Percentiles rank a stretch among this genome's conserved stretches.
Evolutionary conservation across 495 filamentous ascomycete genomes (phyloP).

Genomic region (Penicillium daleae): DNA sequence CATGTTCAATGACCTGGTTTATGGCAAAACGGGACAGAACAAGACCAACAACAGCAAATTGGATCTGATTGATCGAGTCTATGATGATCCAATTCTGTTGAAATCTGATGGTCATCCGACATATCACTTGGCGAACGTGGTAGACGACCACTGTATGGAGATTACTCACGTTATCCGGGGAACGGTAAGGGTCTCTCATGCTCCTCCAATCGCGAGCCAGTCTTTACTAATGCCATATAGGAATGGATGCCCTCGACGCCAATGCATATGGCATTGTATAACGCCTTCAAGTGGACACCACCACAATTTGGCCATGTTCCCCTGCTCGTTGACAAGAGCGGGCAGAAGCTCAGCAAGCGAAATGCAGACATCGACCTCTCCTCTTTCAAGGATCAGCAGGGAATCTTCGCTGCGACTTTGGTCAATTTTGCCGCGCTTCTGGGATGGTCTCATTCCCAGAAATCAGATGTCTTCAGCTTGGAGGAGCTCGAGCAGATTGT

Average conservation of each 20-base stretch:
- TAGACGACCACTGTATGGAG: slow-evolving; percentile 92
- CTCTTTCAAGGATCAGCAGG: slow-evolving; percentile 64
- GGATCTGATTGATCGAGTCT: slow-evolving; percentile 52
- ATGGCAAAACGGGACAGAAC: slow-evolving; percentile 61
- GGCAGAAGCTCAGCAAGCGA: slow-evolving; percentile 90
- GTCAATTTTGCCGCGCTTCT: slow-evolving; percentile 83
- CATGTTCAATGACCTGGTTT: slow-evolving; percentile 73
- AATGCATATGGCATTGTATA: slow-evolving; percentile 83
- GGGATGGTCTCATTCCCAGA: slow-evolving; percentile 77
- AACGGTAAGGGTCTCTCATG: slow-evolving; percentile 55
- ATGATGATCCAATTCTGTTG: slow-evolving; percentile 80
- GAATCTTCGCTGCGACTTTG: slow-evolving; percentile 73
- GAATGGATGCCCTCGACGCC: slow-evolving; percentile 97
- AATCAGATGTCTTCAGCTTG: slow-evolving; percentile 70
- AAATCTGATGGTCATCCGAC: slow-evolving; percentile 92
- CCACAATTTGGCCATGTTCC: slow-evolving; percentile 89
- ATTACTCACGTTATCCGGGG: slow-evolving; percentile 96
- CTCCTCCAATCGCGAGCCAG: neutral
- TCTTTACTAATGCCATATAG: slow-evolving; percentile 33
- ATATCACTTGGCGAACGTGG: slow-evolving; percentile 95
- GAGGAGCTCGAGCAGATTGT: slow-evolving; percentile 70
- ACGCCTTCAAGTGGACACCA: slow-evolving; percentile 85
- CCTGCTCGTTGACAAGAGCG: slow-evolving; percentile 72
- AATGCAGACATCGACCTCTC: slow-evolving; percentile 70
- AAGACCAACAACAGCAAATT: slow-evolving; percentile 46